phyloP scores from a whole-genome alignment of 768 basidiomycete genomes.

The Rhodotorula kratochvilovae region DNA sequence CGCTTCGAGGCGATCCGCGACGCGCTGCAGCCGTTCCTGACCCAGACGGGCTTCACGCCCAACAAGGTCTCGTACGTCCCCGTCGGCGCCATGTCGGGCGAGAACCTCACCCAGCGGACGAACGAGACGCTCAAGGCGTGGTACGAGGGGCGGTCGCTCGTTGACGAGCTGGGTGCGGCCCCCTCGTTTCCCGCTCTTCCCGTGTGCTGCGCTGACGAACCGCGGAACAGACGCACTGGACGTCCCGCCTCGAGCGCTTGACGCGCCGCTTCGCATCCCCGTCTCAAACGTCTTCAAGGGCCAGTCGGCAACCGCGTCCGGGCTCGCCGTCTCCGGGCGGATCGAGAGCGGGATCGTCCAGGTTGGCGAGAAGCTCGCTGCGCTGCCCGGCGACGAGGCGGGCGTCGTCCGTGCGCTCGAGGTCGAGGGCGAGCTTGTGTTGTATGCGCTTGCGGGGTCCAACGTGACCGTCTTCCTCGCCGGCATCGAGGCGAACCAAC shows the following conservation, averaged over 20 bases:
- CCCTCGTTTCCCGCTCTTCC: neutral
- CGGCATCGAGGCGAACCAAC: constrained; percentile 75
- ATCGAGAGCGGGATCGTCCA: constrained; percentile 84
- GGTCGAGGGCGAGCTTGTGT: constrained; percentile 66
- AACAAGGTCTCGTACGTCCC: constrained; percentile 79
- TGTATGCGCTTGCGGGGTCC: constrained; percentile 85
- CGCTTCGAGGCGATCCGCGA: constrained; percentile 82
- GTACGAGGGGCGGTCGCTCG: constrained; percentile 81
- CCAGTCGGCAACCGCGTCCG: constrained; percentile 62
- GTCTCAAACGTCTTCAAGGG: constrained; percentile 94
- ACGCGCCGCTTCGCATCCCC: constrained; percentile 73
- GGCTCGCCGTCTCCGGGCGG: constrained; percentile 73
- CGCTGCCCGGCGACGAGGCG: constrained; percentile 87
- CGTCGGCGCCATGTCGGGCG: constrained; percentile 81
- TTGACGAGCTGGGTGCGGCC: constrained; percentile 68
- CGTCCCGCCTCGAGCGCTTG: constrained; percentile 50
- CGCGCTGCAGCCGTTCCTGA: constrained; percentile 69
- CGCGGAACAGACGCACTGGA: constrained; percentile 27
- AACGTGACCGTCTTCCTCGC: constrained; percentile 82
- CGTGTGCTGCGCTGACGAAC: neutral
- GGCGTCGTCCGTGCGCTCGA: constrained; percentile 79
- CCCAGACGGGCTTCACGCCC: constrained; percentile 77
- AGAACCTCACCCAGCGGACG: constrained; percentile 62
- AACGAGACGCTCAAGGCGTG: constrained; percentile 59
- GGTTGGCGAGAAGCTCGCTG: constrained; percentile 78